These are phyloP conservation scores for Exophiala sp. DNA, from an alignment of 2,329 filamentous ascomycete species.

Conservation along the genomic window DNA sequence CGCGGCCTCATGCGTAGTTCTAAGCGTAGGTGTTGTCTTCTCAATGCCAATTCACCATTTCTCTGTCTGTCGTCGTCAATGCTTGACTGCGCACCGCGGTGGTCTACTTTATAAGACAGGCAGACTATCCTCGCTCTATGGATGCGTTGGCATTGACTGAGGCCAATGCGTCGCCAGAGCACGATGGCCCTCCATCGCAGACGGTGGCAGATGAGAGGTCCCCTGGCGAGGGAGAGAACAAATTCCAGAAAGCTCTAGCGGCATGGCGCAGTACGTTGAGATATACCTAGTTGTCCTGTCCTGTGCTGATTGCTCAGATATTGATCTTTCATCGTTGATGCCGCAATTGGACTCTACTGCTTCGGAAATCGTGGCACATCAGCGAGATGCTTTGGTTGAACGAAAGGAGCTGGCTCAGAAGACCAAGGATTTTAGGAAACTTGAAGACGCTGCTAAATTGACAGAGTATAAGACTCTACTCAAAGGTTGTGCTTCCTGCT, in stretches of 20 bases:
- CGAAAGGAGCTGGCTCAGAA: conserved; percentile 97
- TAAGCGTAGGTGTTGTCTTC: not conserved
- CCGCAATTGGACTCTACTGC: conserved; percentile 84
- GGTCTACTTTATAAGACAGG: not conserved
- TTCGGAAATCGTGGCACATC: conserved; percentile 89
- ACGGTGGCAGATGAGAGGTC: conserved; percentile 30
- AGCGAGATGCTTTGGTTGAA: conserved; percentile 91
- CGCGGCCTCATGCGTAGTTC: not conserved
- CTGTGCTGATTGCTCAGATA: conserved; percentile 49
- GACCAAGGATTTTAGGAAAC: conserved; percentile 94
- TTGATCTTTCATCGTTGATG: conserved; percentile 78
- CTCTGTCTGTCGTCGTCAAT: not conserved
- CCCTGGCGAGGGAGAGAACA: conserved; percentile 63
- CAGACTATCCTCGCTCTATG: conserved; percentile 31
- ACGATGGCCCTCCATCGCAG: conserved; percentile 29
- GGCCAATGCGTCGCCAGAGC: conserved; percentile 33
- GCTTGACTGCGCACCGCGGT: not conserved
- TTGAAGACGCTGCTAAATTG: conserved; percentile 82
- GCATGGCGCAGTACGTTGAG: conserved; percentile 78
- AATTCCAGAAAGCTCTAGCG: conserved; percentile 92
- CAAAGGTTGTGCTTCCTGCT: conserved; percentile 55
- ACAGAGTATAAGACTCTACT: conserved; percentile 81
- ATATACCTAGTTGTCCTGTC: not conserved
- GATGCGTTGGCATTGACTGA: conserved; percentile 42
- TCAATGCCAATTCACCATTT: not conserved